Percentiles rank a stretch among this genome's conserved stretches.
phyloP scores from a whole-genome alignment of 2,329 filamentous ascomycete genomes.

The Sclerotinia sclerotiorum region DNA sequence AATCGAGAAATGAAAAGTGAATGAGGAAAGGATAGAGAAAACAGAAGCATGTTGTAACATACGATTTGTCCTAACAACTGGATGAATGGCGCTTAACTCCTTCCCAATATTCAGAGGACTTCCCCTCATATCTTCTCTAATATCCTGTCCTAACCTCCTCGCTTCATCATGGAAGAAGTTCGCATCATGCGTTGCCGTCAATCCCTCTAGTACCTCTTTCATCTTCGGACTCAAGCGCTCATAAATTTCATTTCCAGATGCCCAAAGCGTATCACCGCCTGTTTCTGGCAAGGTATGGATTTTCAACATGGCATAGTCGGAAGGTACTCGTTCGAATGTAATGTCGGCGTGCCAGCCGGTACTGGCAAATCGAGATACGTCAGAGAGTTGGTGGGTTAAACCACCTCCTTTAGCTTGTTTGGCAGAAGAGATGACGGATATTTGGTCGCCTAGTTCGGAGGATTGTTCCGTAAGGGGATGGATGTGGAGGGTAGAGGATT shows the following conservation, averaged over 20 bases:
- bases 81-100: conserved; percentile 41
- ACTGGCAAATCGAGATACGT: conserved; percentile 51
- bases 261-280: conserved; percentile 52
- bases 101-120: conserved; percentile 39
- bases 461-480: conserved; percentile 53
- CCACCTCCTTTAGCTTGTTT: conserved; percentile 29
- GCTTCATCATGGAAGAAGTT: conserved; percentile 54
- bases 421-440: conserved; percentile 56
- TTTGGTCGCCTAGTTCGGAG: conserved; percentile 54
- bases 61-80: conserved; percentile 59
- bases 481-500: conserved; percentile 52
- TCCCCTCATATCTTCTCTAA: conserved; percentile 47
- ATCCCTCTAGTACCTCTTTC: conserved; percentile 48
- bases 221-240: conserved; percentile 53
- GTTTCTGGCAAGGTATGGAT: conserved; percentile 49
- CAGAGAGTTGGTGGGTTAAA: conserved; percentile 52
- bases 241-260: conserved; percentile 54
- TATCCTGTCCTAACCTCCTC: conserved; percentile 45
- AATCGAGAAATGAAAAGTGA: conserved; percentile 1
- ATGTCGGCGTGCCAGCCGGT: conserved; percentile 55
- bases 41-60: conserved; percentile 10
- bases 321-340: conserved; percentile 54
- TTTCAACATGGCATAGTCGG: conserved; percentile 55
- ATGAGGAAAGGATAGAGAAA: background rate
- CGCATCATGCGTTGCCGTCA: conserved; percentile 52